These are phyloP conservation scores for Coemansia sp. DNA, from an alignment of 192 early-diverging fungal species.

Conservation along the genomic window DNA sequence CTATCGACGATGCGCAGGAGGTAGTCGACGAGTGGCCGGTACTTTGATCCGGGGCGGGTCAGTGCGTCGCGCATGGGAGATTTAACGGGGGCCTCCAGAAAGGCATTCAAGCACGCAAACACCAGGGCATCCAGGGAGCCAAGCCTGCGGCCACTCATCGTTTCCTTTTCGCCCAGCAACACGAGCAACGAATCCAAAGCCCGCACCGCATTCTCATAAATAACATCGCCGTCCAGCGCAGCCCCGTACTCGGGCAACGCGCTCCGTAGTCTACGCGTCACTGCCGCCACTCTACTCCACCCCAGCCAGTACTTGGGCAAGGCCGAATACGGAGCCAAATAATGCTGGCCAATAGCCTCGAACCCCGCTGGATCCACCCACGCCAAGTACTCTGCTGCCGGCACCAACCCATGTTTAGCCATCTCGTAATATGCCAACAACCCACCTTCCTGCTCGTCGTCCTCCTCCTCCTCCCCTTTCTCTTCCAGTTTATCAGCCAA, in stretches of 20 bases:
- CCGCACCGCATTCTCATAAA: slow-evolving; percentile 37
- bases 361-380: slow-evolving; percentile 42
- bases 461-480: background rate
- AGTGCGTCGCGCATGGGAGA: slow-evolving; percentile 36
- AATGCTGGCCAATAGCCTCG: slow-evolving; percentile 13
- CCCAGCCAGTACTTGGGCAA: slow-evolving; percentile 13
- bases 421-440: slow-evolving; percentile 19
- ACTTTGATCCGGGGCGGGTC: slow-evolving; percentile 13
- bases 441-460: background rate
- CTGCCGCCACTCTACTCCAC: slow-evolving; percentile 8
- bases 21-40: slow-evolving; percentile 26
- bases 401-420: slow-evolving; percentile 28
- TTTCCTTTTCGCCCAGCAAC: slow-evolving; percentile 16
- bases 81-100: slow-evolving; percentile 31
- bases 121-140: slow-evolving; percentile 38
- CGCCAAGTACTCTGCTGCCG: slow-evolving; percentile 32
- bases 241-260: slow-evolving; percentile 33
- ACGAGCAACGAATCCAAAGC: slow-evolving; percentile 32
- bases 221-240: slow-evolving; percentile 33
- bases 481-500: slow-evolving; percentile 3
- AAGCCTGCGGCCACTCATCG: slow-evolving; percentile 6
- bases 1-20: slow-evolving; percentile 22
- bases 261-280: slow-evolving; percentile 4
- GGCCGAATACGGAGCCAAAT: slow-evolving; percentile 25
- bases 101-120: slow-evolving; percentile 32